Evolutionary conservation across 768 basidiomycete genomes (phyloP).

Genomic region (Saitozyma podzolica): DNA sequence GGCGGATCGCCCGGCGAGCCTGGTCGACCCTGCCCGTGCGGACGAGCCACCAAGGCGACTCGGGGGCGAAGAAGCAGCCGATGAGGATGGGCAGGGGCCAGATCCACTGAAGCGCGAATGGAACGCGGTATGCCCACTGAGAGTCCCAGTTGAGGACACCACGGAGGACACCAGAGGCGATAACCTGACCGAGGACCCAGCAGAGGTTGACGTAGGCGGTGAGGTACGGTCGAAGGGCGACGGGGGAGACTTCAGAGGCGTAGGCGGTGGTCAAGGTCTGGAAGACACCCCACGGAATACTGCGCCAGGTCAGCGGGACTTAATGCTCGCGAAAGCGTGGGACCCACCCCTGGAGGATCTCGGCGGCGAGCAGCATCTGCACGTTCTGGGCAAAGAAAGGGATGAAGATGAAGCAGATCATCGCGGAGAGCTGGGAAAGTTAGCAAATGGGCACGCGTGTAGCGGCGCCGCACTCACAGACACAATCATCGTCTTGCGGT

Average conservation of each 20-base stretch:
- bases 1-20: constrained; percentile 17
- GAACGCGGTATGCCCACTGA: constrained; percentile 27
- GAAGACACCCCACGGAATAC: constrained; percentile 52
- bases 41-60: constrained; percentile 47
- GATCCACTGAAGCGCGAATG: constrained; percentile 38
- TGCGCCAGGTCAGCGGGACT: constrained; percentile 19
- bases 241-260: not conserved
- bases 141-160: constrained; percentile 14
- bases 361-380: constrained; percentile 34
- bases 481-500: constrained; percentile 18
- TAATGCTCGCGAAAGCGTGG: no score
- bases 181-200: constrained; percentile 48
- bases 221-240: constrained; percentile 26
- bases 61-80: constrained; percentile 39
- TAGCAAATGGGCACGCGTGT: not conserved
- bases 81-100: constrained; percentile 42
- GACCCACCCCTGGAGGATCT: constrained; percentile 25
- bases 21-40: constrained; percentile 31
- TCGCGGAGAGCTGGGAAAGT: constrained; percentile 6
- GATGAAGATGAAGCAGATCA: constrained; percentile 39
- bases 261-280: constrained; percentile 52
- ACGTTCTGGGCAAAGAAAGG: constrained; percentile 37
- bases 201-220: constrained; percentile 46
- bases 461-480: not conserved
- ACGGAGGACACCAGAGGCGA: constrained; percentile 38